Evolutionary conservation across 2,329 filamentous ascomycete genomes (phyloP).

Genomic region (Chaetomiaceae sp.): DNA sequence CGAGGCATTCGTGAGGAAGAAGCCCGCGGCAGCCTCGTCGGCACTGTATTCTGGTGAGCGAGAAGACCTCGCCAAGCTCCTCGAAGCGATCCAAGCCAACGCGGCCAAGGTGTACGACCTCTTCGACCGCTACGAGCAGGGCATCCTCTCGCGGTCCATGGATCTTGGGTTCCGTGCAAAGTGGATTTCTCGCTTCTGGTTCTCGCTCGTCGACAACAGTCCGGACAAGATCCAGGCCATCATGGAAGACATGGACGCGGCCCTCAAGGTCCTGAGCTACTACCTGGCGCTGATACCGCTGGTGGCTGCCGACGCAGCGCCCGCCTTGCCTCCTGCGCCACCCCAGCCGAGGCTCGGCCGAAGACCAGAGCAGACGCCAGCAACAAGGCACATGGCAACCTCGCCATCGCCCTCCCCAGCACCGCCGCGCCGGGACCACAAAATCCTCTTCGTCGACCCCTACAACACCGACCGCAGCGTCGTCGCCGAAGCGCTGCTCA

Average conservation of each 20-base stretch:
- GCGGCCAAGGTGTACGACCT: constrained; percentile 20
- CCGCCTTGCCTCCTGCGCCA: background rate
- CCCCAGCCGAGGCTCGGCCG: background rate
- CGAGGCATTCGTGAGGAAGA: constrained; percentile 15
- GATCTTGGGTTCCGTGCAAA: constrained; percentile 22
- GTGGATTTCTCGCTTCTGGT: constrained; percentile 20
- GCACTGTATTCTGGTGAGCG: constrained; percentile 16
- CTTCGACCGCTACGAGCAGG: constrained; percentile 23
- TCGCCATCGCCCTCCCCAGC: constrained; percentile 8
- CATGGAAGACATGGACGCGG: constrained; percentile 20
- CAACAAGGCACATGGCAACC: background rate
- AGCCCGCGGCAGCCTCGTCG: constrained; percentile 3
- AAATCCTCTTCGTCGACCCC: constrained; percentile 26
- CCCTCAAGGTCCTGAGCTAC: constrained; percentile 13
- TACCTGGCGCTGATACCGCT: constrained; percentile 16
- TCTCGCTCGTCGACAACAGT: constrained; percentile 22
- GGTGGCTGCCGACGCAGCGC: constrained; percentile 1
- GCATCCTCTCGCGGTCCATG: constrained; percentile 19
- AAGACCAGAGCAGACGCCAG: background rate
- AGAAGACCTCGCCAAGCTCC: constrained; percentile 19
- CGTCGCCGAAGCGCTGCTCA: constrained; percentile 21
- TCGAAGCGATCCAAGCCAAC: constrained; percentile 20
- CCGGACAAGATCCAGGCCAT: constrained; percentile 22
- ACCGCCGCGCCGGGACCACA: constrained; percentile 17
- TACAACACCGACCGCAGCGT: constrained; percentile 23